Base-by-base conservation (phyloP, 148 eudicot species). In the Oxyria digyna region DNA sequence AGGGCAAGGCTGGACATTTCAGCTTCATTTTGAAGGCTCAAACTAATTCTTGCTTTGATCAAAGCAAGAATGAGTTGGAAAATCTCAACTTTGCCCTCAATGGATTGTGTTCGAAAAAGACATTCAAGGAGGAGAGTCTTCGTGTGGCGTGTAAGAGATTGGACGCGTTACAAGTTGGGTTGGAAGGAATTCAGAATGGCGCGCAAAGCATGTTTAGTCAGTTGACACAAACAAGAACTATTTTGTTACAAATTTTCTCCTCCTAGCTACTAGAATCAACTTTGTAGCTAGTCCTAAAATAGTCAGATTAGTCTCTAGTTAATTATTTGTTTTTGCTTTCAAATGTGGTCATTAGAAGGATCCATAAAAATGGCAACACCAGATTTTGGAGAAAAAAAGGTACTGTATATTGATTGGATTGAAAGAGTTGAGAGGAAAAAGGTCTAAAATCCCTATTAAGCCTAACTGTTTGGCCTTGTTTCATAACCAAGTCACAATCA, bases 141-240 rank as follows among this genome's bases (percentile, higher is more conserved):
- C 29, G 68, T 9, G 14, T n/a, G 11, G 74, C 55, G 31, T 42
- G 27, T 15, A 59, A 15, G 6, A 74, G 57, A 29, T 37, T 75
- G 71, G 65, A 71, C 72, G 75, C 26, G 9, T 29, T 84, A 40
- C 74, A 69, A 20, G 57, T 55, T 68, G 54, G 72, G 1, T 29
- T 81, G 73, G 80, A 79, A 37, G 65, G 42, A 4, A 52, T 74
- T 63, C 79, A 74, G 40, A 64, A 54, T 69, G 75, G 74, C 6
- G 67, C 73, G 18, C 74, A 73, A 46, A 45, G 70, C 42, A 35
- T 78, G 70, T 67, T 17, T 46, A 69, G 75, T 38, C 62, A 74
- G 24, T 55, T 78, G 45, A 67, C 62, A 9, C 66, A 74, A 74
- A 67, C 84, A 17, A 83, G 76, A 71, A 46, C 43, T 4, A 70